Percentiles rank a stretch among this genome's conserved stretches.
phyloP scores from a whole-genome alignment of 371 early-diverging fungal species.

The Haplosporangium sp. region DNA sequence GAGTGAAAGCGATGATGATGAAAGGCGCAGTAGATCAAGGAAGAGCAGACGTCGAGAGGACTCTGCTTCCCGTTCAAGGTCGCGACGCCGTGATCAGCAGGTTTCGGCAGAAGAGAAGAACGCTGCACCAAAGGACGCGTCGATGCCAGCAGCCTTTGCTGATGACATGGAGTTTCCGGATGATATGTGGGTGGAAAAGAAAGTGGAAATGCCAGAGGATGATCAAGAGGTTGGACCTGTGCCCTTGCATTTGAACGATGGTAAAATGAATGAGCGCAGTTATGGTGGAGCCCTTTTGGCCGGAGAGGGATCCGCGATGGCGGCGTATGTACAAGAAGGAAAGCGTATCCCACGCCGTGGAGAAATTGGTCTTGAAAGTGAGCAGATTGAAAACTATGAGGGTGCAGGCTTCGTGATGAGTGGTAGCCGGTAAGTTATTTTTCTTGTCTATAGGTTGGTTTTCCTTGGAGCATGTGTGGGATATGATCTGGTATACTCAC shows the following conservation, averaged over 20 bases:
- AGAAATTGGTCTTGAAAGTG: slow-evolving; percentile 91
- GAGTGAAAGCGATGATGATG: slow-evolving; percentile 22
- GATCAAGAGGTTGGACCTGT: slow-evolving; percentile 74
- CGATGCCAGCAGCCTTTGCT: neutral
- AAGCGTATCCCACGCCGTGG: slow-evolving; percentile 97
- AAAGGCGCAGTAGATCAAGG: neutral
- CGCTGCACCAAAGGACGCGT: neutral
- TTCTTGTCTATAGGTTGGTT: neutral
- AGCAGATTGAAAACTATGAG: slow-evolving; percentile 88
- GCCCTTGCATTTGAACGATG: slow-evolving; percentile 64
- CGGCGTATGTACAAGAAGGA: slow-evolving; percentile 89
- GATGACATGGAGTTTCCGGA: slow-evolving; percentile 59
- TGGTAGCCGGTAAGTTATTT: slow-evolving; percentile 80
- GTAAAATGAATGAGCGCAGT: slow-evolving; percentile 65
- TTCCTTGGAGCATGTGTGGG: neutral
- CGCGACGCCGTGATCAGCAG: slow-evolving; percentile 1
- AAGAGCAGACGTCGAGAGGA: slow-evolving; percentile 9
- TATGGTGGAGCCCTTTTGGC: slow-evolving; percentile 86
- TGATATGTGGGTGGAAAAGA: slow-evolving; percentile 73
- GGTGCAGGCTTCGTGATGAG: slow-evolving; percentile 96
- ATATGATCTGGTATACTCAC: neutral
- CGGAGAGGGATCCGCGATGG: slow-evolving; percentile 88
- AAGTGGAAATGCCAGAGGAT: slow-evolving; percentile 69
- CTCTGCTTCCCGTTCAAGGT: slow-evolving; percentile 1
- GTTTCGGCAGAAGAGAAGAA: slow-evolving; percentile 1